Conservation (phyloP, 2,329 filamentous ascomycete genomes). For the Colletotrichum gigasporum region DNA sequence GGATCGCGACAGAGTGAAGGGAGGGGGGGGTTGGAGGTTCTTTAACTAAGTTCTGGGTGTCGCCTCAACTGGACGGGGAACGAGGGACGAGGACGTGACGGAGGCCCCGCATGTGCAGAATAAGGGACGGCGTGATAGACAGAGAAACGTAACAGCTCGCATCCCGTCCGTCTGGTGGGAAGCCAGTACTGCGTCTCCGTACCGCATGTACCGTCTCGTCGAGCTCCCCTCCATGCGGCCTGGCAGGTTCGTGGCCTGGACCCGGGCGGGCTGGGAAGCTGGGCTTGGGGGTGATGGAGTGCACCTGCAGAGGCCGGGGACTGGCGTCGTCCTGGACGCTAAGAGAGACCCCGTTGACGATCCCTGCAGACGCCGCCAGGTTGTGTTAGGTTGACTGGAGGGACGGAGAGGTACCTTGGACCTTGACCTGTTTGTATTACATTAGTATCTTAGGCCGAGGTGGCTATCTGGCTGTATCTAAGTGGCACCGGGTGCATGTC, state of each 20-base stretch:
- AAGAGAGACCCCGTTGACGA: slow-evolving; percentile 16
- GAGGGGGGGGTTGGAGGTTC: slow-evolving; percentile 13
- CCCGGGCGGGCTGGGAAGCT: slow-evolving; percentile 17
- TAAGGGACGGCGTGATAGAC: not conserved
- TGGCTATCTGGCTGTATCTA: slow-evolving; percentile 13
- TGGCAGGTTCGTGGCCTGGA: slow-evolving; percentile 21
- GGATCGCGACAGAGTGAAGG: not conserved
- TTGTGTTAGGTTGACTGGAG: slow-evolving; percentile 13
- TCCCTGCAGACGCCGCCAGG: slow-evolving; percentile 10
- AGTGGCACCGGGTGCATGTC: not conserved
- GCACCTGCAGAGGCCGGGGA: not conserved
- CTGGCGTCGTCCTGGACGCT: slow-evolving; percentile 9
- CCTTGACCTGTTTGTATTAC: slow-evolving; percentile 13
- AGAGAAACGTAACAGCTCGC: not conserved
- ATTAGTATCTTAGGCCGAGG: not conserved
- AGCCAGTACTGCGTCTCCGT: not conserved
- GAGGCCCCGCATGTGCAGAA: slow-evolving; percentile 14
- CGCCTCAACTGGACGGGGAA: slow-evolving; percentile 4
- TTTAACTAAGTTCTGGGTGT: slow-evolving; percentile 23
- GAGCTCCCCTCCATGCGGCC: not conserved
- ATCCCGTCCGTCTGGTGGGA: not conserved
- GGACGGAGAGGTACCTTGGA: not conserved
- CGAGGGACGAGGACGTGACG: slow-evolving; percentile 1
- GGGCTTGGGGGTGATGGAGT: slow-evolving; percentile 14
- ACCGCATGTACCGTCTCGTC: not conserved